A percentile compares a stretch with the other conserved stretches of the same genome.
Conservation (phyloP, 108 stramenopile species). For the Cylindrotheca closterium region DNA sequence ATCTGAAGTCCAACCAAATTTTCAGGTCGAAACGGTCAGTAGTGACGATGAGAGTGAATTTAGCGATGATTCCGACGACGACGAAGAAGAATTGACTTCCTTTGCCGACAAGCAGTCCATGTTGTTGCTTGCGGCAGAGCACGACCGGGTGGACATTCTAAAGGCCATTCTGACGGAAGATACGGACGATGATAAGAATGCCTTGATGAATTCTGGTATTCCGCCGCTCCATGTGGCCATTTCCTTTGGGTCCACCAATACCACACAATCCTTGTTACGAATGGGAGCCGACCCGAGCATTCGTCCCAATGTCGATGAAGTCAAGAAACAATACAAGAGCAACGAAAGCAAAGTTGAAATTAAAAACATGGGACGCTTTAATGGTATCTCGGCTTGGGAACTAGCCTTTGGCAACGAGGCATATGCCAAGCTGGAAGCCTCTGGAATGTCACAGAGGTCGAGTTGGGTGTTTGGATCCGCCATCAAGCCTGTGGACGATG, state of each 20-base stretch:
- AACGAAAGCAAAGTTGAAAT: slow-evolving; percentile 23
- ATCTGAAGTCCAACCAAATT: not conserved
- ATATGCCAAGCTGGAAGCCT: slow-evolving; percentile 17
- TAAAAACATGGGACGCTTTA: slow-evolving; percentile 48
- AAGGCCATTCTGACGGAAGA: slow-evolving; percentile 52
- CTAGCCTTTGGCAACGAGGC: slow-evolving; percentile 65
- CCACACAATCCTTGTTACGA: slow-evolving; percentile 71
- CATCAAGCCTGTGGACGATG: slow-evolving; percentile 3
- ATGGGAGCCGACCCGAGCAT: slow-evolving; percentile 85
- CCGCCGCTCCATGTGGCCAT: slow-evolving; percentile 84
- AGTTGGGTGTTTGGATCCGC: slow-evolving; percentile 27
- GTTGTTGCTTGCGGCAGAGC: slow-evolving; percentile 80
- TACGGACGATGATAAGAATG: slow-evolving; percentile 22
- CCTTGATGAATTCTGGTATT: slow-evolving; percentile 37
- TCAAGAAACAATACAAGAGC: slow-evolving; percentile 19
- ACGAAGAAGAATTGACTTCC: slow-evolving; percentile 54
- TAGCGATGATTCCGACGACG: slow-evolving; percentile 38
- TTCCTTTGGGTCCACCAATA: slow-evolving; percentile 68
- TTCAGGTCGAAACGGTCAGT: not conserved
- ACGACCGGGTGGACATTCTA: slow-evolving; percentile 86
- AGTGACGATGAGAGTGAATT: slow-evolving; percentile 2
- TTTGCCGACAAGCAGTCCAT: slow-evolving; percentile 73
- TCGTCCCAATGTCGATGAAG: slow-evolving; percentile 50
- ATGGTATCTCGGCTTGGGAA: slow-evolving; percentile 76
- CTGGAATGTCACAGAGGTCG: not conserved